Conservation (phyloP, 2,329 filamentous ascomycete genomes). For the Penicillium sp. region DNA sequence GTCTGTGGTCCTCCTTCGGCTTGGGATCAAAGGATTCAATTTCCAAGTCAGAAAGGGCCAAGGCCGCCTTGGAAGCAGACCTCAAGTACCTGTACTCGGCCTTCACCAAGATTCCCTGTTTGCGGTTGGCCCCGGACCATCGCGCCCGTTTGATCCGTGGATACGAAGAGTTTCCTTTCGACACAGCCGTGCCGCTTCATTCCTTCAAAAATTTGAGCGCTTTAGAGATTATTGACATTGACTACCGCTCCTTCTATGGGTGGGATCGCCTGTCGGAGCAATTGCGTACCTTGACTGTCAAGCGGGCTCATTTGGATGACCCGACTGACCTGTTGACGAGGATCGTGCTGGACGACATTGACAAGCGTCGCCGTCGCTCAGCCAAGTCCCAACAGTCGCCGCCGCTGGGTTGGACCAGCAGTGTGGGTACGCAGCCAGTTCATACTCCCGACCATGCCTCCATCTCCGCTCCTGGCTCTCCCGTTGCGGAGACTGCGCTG, state of each 20-base stretch:
- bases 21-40: conserved; percentile 76
- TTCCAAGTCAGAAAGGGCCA: conserved; percentile 85
- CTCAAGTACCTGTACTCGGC: conserved; percentile 96
- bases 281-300: conserved; percentile 83
- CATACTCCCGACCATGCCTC: conserved; percentile 69
- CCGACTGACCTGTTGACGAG: conserved; percentile 86
- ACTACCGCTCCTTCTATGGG: conserved; percentile 95
- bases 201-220: conserved; percentile 96
- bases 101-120: conserved; percentile 95
- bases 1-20: conserved; percentile 86
- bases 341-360: conserved; percentile 95
- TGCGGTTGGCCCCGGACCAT: conserved; percentile 89
- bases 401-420: conserved; percentile 64
- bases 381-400: conserved; percentile 84
- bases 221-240: conserved; percentile 90
- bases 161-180: conserved; percentile 97
- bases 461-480: conserved; percentile 68
- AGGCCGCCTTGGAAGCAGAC: conserved; percentile 80
- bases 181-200: conserved; percentile 93
- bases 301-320: conserved; percentile 84
- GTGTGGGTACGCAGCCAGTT: conserved; percentile 61
- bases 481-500: conserved; percentile 52
- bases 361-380: conserved; percentile 83
- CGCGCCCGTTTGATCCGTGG: conserved; percentile 85
- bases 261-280: conserved; percentile 96